Conservation (phyloP, 2,329 filamentous ascomycete genomes). For the Hysterium pulicare region DNA sequence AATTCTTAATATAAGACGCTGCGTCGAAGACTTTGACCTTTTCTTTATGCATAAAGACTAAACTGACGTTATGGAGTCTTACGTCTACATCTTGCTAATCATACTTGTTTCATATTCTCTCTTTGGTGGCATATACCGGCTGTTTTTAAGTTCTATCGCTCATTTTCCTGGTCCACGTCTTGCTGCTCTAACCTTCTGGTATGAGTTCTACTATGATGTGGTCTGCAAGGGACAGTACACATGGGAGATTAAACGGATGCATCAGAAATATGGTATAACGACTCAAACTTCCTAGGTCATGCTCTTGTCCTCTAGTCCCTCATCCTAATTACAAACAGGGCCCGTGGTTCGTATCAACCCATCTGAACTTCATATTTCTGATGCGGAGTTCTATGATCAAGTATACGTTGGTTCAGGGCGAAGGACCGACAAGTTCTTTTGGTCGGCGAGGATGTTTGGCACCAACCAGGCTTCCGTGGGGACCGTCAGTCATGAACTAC, state of each 20-base stretch:
- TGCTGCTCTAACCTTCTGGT: constrained; percentile 14
- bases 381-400: constrained; percentile 18
- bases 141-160: constrained; percentile 9
- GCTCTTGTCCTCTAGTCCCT: not conserved
- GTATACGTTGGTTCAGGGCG: constrained; percentile 16
- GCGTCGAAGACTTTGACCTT: too few relatives aligned
- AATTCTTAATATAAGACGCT: too few relatives aligned
- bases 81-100: too few relatives aligned
- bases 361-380: constrained; percentile 8
- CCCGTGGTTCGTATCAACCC: constrained; percentile 13
- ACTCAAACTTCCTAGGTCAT: not conserved
- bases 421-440: constrained; percentile 19
- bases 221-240: constrained; percentile 7
- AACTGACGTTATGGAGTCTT: too few relatives aligned
- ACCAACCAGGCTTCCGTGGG: constrained; percentile 20
- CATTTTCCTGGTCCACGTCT: constrained; percentile 12
- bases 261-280: constrained; percentile 12
- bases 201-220: constrained; percentile 17
- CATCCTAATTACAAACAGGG: constrained; percentile 2
- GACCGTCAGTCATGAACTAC: constrained; percentile 26
- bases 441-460: constrained; percentile 22
- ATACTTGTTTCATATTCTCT: too few relatives aligned
- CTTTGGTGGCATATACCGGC: constrained; percentile 11
- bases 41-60: too few relatives aligned
- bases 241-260: constrained; percentile 11